A percentile compares a stretch with the other conserved stretches of the same genome.
Conservation (phyloP, 176 grass and related monocot species). For the Oropetium thomaeum region DNA sequence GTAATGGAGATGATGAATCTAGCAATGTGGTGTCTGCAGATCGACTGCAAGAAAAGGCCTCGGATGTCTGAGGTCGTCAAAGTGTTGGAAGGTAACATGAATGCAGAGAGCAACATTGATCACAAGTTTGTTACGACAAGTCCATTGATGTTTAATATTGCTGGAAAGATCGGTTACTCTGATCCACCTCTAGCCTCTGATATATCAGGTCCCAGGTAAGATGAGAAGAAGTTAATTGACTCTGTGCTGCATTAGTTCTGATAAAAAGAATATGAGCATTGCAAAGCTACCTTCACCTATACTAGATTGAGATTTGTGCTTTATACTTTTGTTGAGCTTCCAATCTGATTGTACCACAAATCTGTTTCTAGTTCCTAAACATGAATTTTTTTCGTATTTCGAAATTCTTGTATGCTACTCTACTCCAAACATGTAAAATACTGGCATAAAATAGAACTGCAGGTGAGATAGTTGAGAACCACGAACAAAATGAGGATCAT, state of each 20-base stretch:
- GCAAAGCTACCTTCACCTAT: not conserved
- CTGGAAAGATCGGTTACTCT: conserved; percentile 6
- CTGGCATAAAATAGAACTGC: too few species aligned
- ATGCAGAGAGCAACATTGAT: not conserved
- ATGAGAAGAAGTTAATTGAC: not conserved
- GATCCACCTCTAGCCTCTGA: conserved; percentile 25
- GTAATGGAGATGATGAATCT: conserved; percentile 44
- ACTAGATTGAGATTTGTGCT: not conserved
- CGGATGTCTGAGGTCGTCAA: conserved; percentile 58
- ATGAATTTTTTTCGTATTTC: not conserved
- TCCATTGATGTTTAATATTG: not conserved
- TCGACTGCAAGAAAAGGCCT: conserved; percentile 49
- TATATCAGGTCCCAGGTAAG: conserved; percentile 54
- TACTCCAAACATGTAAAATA: not conserved
- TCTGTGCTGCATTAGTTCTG: not conserved
- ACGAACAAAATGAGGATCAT: not conserved
- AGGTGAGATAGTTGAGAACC: not conserved
- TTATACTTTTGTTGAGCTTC: not conserved
- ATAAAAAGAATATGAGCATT: not conserved
- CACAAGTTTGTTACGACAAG: not conserved
- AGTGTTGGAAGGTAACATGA: conserved; percentile 38
- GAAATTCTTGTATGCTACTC: not conserved
- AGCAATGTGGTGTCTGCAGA: conserved; percentile 68
- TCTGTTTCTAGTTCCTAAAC: not conserved
- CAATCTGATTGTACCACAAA: not conserved